Base-by-base conservation (phyloP, 441 rosid species). In the Gossypium schwendimanii region DNA sequence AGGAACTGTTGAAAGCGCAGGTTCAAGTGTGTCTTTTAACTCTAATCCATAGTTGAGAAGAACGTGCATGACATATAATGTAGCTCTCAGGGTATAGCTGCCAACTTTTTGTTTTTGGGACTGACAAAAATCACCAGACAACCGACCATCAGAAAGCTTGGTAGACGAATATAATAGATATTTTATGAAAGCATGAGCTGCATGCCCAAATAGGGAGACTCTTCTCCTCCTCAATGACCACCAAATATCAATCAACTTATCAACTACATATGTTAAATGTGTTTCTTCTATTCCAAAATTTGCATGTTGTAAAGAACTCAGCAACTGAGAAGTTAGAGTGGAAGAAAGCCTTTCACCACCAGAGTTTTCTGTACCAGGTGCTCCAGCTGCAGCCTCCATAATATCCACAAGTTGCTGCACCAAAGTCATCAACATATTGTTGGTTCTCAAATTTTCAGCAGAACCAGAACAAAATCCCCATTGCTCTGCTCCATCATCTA, bases 31-130 rank as follows among this genome's bases (percentile, higher is more conserved):
- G 73, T 92, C 98, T 83, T 89, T 87, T 78, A 95, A 84, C 85
- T 95, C 99, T 77, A 84, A 87, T 73, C 98, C 99, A 76, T 82
- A 92, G 81, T 92, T 91, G 50, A 95, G 92, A 76, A 95, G 84
- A 81, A 95, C 87, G 77, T 89, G 92, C 59, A 95, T 84, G 73
- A 92, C 83, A 88, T 87, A 87, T 80, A 95, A 79, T 77, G 91
- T 91, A 77, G 99, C 93, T 84, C 90, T 91, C 77, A 95, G 83
- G 63, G 88, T 82, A 78, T 86, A 79, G 78, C 95, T 88, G 73
- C 88, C 84, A 65, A 85, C 76, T 78, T 84, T 89, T 74, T 82
- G 87, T 72, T 90, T 87, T 71, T 85, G 61, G 39, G 92, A 81
- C 81, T 89, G 87, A 45, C 77, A 79, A 72, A 82, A 88, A 75